Percentiles rank a stretch among this genome's conserved stretches.
Conservation (phyloP, 2,329 filamentous ascomycete genomes). For the Aureobasidium sp. region DNA sequence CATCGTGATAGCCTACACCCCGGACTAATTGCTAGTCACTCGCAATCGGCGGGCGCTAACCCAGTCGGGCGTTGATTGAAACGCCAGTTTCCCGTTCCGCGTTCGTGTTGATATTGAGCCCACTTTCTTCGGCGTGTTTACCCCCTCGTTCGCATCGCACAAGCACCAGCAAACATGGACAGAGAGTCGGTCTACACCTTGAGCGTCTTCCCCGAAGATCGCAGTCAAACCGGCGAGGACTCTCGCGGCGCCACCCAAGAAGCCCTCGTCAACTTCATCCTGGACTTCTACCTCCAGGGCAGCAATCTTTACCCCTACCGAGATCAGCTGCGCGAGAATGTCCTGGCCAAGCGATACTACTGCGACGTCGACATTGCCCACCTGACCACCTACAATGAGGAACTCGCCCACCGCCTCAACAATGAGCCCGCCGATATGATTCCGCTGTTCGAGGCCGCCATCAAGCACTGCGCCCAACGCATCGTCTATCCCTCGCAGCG, state of each 20-base stretch:
- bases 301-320: slow-evolving; percentile 65
- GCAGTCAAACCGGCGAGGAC: slow-evolving; percentile 28
- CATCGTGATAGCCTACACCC: not conserved
- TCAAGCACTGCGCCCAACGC: slow-evolving; percentile 84
- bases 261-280: slow-evolving; percentile 81
- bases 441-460: slow-evolving; percentile 85
- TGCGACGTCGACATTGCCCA: slow-evolving; percentile 96
- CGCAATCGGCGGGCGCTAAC: not conserved
- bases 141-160: not conserved
- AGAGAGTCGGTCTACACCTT: slow-evolving; percentile 79
- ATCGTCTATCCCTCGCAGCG: slow-evolving; percentile 78
- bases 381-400: slow-evolving; percentile 92
- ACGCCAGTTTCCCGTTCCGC: not conserved
- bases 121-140: not conserved
- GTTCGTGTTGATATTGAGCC: not conserved
- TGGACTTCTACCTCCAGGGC: slow-evolving; percentile 91
- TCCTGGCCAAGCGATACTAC: slow-evolving; percentile 86
- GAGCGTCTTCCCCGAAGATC: slow-evolving; percentile 59
- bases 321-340: slow-evolving; percentile 93
- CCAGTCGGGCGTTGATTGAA: not conserved
- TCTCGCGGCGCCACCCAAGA: slow-evolving; percentile 55
- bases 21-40: not conserved
- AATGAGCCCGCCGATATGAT: slow-evolving; percentile 90
- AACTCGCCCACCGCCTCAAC: slow-evolving; percentile 80
- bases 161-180: slow-evolving; percentile 56